A percentile compares a stretch with the other conserved stretches of the same genome.
These are phyloP conservation scores for Rubus parviflorus DNA, from an alignment of 306 rosid species.

Conservation along the genomic window DNA sequence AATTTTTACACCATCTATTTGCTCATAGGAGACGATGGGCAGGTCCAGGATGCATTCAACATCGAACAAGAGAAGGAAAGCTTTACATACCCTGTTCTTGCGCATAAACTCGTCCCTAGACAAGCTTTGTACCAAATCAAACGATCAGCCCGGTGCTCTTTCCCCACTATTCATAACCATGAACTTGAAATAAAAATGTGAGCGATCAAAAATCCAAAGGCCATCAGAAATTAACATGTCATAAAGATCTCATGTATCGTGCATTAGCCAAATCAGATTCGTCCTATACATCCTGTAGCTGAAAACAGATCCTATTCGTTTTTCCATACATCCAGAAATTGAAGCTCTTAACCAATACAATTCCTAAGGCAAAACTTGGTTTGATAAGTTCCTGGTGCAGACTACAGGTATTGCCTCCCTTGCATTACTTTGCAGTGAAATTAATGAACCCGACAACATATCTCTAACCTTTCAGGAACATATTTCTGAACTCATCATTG, in stretches of 20 bases:
- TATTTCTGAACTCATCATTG: constrained; percentile 86
- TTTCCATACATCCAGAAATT: background rate
- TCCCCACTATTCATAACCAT: background rate
- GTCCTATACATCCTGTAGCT: background rate
- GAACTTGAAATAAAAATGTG: background rate
- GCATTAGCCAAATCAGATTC: background rate
- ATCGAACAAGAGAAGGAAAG: no score
- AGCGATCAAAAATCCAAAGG: background rate
- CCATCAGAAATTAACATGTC: background rate
- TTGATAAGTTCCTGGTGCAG: background rate
- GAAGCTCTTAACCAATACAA: background rate
- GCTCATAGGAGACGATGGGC: no score
- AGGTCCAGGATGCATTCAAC: no score
- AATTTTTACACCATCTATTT: no score
- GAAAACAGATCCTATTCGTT: background rate
- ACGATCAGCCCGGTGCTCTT: no score
- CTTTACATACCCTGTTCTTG: no score
- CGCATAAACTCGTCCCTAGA: no score
- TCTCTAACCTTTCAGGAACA: constrained; percentile 51
- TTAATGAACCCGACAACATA: background rate
- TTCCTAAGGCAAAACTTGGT: background rate
- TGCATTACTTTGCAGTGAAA: background rate
- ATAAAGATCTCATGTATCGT: background rate
- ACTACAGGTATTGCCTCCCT: background rate
- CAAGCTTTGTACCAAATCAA: no score